These are phyloP conservation scores for Camellia japonica DNA, from an alignment of 148 eudicot genomes.

Conservation along the genomic window DNA sequence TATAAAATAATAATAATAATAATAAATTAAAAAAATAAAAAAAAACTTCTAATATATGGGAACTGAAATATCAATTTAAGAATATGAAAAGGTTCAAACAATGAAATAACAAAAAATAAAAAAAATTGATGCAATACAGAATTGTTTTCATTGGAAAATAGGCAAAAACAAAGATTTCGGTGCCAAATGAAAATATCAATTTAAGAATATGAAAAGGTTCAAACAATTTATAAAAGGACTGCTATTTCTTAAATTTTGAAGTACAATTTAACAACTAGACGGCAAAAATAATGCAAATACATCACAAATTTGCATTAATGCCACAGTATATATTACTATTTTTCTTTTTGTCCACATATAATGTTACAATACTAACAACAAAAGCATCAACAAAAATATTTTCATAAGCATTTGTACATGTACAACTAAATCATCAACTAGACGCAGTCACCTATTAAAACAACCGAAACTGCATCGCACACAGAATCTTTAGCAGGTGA, in stretches of 20 bases:
- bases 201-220: neutral
- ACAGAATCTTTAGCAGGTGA: neutral
- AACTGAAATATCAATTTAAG: too few relatives aligned
- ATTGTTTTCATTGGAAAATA: neutral
- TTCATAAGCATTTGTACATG: neutral
- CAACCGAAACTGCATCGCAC: neutral
- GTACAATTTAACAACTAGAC: neutral
- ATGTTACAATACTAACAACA: neutral
- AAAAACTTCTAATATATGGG: neutral
- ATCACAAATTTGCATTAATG: neutral
- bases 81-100: too few relatives aligned
- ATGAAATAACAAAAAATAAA: too few relatives aligned
- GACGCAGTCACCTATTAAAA: too few relatives aligned
- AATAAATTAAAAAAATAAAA: too few relatives aligned
- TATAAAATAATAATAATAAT: too few relatives aligned
- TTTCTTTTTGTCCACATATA: neutral
- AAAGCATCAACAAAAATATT: neutral
- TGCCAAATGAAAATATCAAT: too few relatives aligned
- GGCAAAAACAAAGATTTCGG: neutral
- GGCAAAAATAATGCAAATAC: neutral
- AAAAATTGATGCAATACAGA: neutral
- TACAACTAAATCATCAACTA: too few relatives aligned
- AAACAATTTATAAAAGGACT: neutral
- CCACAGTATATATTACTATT: too few relatives aligned
- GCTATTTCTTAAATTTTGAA: neutral